Base-by-base conservation (phyloP, 805 yeast species). In the Pichia insulana region DNA sequence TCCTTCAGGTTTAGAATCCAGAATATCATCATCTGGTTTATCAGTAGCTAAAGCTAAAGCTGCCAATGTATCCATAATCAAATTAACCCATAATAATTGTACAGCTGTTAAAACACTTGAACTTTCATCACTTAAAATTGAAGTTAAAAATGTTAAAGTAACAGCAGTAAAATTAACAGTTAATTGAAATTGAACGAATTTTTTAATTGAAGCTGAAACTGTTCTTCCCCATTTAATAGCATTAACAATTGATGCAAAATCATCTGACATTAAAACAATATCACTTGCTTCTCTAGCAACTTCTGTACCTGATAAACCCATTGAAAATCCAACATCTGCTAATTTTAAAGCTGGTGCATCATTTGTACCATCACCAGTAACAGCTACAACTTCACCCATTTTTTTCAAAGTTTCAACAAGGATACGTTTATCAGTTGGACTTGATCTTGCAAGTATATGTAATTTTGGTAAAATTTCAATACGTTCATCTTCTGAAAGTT, bases 211-310 rank as follows among this genome's bases (percentile, higher is more conserved):
- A 26, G 83, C 80, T 17, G 95, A 82, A 47, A 92, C 97, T 41
- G 97, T 89, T 63, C 99, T 76, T 41, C 99, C 99, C 98, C 98
- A 92, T 63, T 87, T 85, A 55, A 92, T 85, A 18, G 98, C 99
- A 60, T 86, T 85, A 36, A 92, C 97, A 62, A 92, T 92, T 34
- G 94, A 89, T 5, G 86, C 70, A 58, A 92, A 92, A 66, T 92
- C 95, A 65, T 92, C 97, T 61, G 92, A 95, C 39, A 96, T 92
- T 51, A 92, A 70, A 44, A 92, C 88, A 95, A 92, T 92, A 62
- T 92, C 98, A 7, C 96, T 85, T 7, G 98, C 98, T 60, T 92
- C 99, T 62, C 96, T 78, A 9, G 99, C 98, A 48, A 92, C 97
- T 64, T 92, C 99, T 2, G 98, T 92, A 50, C 99, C 99, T 8